Evolutionary conservation across 2,329 filamentous ascomycete genomes (phyloP).

Genomic region (Sporothrix sp.): DNA sequence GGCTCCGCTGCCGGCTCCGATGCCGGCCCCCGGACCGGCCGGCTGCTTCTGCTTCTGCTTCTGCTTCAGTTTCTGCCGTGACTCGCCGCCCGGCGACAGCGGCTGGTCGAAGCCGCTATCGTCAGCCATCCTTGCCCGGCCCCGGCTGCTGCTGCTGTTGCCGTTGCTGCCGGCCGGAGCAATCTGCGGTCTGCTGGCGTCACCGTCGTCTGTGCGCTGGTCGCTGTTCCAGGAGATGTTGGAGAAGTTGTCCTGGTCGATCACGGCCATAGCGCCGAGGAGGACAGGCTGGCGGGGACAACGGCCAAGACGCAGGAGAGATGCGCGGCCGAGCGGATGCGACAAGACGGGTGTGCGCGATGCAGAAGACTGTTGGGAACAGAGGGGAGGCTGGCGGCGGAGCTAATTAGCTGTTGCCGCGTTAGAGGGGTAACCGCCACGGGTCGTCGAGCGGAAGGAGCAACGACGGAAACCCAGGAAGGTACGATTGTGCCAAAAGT

Average conservation of each 20-base stretch:
- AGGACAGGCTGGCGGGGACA: neutral
- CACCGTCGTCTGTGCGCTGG: slow-evolving; percentile 32
- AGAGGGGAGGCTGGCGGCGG: too few species aligned
- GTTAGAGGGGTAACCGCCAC: too few species aligned
- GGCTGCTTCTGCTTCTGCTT: slow-evolving; percentile 30
- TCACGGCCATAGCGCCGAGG: slow-evolving; percentile 32
- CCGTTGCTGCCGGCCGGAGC: too few species aligned
- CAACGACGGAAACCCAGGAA: too few species aligned
- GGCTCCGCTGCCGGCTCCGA: slow-evolving; percentile 40
- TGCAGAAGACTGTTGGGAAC: too few species aligned
- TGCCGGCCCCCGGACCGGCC: too few species aligned
- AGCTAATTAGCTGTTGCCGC: too few species aligned
- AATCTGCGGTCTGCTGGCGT: slow-evolving; percentile 32
- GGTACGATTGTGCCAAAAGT: neutral
- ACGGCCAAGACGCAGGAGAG: neutral
- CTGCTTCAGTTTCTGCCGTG: slow-evolving; percentile 15
- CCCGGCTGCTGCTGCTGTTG: slow-evolving; percentile 25
- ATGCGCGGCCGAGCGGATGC: neutral
- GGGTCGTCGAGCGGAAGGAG: too few species aligned
- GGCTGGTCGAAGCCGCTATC: slow-evolving; percentile 11
- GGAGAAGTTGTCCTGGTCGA: slow-evolving; percentile 64
- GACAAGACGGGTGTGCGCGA: too few species aligned
- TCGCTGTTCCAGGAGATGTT: slow-evolving; percentile 70
- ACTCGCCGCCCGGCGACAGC: slow-evolving; percentile 7
- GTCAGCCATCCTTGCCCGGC: slow-evolving; percentile 8